Evolutionary conservation across 257 asterid genomes (phyloP).

Genomic region (Echites panduratus): DNA sequence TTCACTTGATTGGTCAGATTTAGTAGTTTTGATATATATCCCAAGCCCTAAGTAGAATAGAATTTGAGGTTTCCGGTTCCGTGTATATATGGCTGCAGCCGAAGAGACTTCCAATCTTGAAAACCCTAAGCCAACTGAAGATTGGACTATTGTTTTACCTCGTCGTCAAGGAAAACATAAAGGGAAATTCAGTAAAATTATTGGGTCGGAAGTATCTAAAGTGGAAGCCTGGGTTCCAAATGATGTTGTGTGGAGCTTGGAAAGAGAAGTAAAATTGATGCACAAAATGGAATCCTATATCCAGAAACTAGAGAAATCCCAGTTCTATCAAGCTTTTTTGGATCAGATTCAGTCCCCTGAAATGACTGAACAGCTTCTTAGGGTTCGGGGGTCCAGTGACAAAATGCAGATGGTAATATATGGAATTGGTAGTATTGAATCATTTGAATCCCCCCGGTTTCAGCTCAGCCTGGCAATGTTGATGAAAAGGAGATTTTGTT

Average conservation of each 20-base stretch:
- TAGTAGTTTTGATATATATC: too few relatives aligned
- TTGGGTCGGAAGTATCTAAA: slow-evolving; percentile 24
- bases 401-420: slow-evolving; percentile 71
- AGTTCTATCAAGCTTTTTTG: slow-evolving; percentile 37
- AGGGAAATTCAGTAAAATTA: slow-evolving; percentile 17
- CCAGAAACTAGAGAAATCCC: slow-evolving; percentile 42
- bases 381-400: slow-evolving; percentile 46
- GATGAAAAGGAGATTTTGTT: slow-evolving; percentile 59
- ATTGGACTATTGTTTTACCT: slow-evolving; percentile 69
- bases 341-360: slow-evolving; percentile 45
- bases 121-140: slow-evolving; percentile 35
- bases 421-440: slow-evolving; percentile 91
- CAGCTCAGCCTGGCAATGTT: slow-evolving; percentile 72
- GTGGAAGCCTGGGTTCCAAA: slow-evolving; percentile 53
- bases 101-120: slow-evolving; percentile 18
- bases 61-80: neutral
- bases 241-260: slow-evolving; percentile 42
- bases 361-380: slow-evolving; percentile 29
- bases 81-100: slow-evolving; percentile 8
- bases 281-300: slow-evolving; percentile 52
- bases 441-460: slow-evolving; percentile 58
- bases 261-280: slow-evolving; percentile 50
- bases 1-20: neutral
- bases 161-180: slow-evolving; percentile 51
- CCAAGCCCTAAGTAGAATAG: neutral